Percentiles rank a stretch among this genome's conserved stretches.
These are phyloP conservation scores for Xylaria castorea DNA, from an alignment of 495 filamentous ascomycete genomes.

Conservation along the genomic window DNA sequence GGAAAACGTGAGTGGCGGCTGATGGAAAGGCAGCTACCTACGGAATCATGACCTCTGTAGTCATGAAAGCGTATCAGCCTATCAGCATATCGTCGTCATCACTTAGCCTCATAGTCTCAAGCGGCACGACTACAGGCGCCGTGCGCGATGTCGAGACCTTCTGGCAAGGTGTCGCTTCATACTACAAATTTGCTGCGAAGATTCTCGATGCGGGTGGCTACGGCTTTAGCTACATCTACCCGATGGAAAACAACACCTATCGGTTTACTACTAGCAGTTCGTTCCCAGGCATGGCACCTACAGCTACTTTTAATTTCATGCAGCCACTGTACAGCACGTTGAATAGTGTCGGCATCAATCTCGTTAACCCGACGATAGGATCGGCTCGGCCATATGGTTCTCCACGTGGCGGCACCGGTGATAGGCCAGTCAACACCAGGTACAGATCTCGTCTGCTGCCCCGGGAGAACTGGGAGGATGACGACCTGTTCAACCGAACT, in stretches of 20 bases:
- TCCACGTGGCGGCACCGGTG: slow-evolving; percentile 40
- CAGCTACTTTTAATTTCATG: slow-evolving; percentile 34
- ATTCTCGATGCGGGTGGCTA: slow-evolving; percentile 53
- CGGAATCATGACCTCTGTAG: slow-evolving; percentile 56
- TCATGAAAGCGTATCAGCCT: slow-evolving; percentile 47
- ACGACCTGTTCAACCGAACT: slow-evolving; percentile 52
- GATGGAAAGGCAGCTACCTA: slow-evolving; percentile 36
- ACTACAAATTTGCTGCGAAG: slow-evolving; percentile 49
- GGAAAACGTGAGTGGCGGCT: slow-evolving; percentile 51
- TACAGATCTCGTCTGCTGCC: slow-evolving; percentile 60
- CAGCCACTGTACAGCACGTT: slow-evolving; percentile 44
- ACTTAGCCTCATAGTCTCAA: slow-evolving; percentile 49
- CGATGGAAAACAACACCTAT: slow-evolving; percentile 33
- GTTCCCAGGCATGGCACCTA: slow-evolving; percentile 35
- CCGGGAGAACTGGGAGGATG: slow-evolving; percentile 51
- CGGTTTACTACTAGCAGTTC: slow-evolving; percentile 41
- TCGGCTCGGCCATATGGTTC: slow-evolving; percentile 29
- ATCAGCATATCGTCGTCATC: slow-evolving; percentile 35
- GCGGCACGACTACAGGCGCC: slow-evolving; percentile 4
- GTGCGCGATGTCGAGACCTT: slow-evolving; percentile 49
- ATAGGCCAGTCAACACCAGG: slow-evolving; percentile 36
- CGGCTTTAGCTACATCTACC: slow-evolving; percentile 51
- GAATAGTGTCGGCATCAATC: slow-evolving; percentile 41
- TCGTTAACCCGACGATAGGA: slow-evolving; percentile 34
- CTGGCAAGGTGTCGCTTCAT: slow-evolving; percentile 53